Conservation (phyloP, 768 basidiomycete species). For the Lepiota venenata region DNA sequence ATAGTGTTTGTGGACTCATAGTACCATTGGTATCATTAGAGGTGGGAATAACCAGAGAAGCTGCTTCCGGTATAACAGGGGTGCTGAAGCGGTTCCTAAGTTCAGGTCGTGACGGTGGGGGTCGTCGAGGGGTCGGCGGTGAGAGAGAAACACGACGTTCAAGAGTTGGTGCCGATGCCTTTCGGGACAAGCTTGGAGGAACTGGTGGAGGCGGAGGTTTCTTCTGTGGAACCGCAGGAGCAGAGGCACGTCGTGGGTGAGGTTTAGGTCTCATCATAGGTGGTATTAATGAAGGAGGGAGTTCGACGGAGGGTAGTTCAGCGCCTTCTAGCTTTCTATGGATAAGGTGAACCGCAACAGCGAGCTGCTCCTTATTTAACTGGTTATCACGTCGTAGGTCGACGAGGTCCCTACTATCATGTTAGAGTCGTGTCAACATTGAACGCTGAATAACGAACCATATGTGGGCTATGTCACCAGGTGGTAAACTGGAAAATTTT, state of each 20-base stretch:
- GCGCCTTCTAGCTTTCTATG: constrained; percentile 27
- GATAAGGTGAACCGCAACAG: constrained; percentile 33
- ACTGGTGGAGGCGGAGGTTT: constrained; percentile 12
- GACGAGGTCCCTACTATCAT: constrained; percentile 27
- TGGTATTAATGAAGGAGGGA: constrained; percentile 30
- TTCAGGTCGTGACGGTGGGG: not conserved
- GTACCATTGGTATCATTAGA: not conserved
- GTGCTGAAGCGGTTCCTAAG: constrained; percentile 5
- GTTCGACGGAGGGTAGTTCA: constrained; percentile 24
- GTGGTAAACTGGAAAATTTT: constrained; percentile 21
- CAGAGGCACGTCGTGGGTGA: constrained; percentile 11
- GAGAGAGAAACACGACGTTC: constrained; percentile 3
- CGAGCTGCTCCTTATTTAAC: constrained; percentile 35
- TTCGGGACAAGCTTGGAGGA: not conserved
- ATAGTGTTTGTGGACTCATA: constrained; percentile 8
- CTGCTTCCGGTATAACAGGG: not conserved
- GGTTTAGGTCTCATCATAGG: constrained; percentile 23
- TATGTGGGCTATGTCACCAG: constrained; percentile 33
- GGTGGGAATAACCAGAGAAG: not conserved
- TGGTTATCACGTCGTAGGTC: constrained; percentile 30
- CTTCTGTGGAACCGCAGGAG: constrained; percentile 11
- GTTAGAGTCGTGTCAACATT: not conserved
- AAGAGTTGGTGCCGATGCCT: not conserved
- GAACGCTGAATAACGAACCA: constrained; percentile 24
- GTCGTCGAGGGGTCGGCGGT: not conserved